These are phyloP conservation scores for Hyphopichia fennica DNA, from an alignment of 1,139 yeast genomes.

Conservation along the genomic window DNA sequence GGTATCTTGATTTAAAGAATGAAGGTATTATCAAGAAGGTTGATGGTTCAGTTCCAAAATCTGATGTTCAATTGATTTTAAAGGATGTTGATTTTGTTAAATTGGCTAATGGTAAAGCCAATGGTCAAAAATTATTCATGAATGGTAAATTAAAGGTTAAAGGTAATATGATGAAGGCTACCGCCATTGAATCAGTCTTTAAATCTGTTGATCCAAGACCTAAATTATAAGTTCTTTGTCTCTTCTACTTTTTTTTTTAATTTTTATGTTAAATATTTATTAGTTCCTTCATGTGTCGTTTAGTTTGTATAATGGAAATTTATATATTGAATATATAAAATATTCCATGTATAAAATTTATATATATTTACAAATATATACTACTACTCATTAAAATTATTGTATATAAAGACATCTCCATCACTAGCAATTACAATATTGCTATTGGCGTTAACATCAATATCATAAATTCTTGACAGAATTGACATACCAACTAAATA, in stretches of 20 bases:
- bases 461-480: conserved; percentile 14
- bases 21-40: conserved; percentile 56
- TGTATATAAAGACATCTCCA: neutral
- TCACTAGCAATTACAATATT: neutral
- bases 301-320: too few relatives aligned
- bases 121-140: conserved; percentile 84
- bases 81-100: conserved; percentile 66
- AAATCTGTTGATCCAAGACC: conserved; percentile 62
- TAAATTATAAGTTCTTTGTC: conserved; percentile 31
- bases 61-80: conserved; percentile 67
- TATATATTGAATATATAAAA: too few relatives aligned
- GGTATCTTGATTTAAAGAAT: conserved; percentile 73
- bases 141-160: conserved; percentile 80
- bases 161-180: conserved; percentile 90
- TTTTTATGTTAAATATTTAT: neutral
- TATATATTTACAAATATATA: neutral
- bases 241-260: neutral
- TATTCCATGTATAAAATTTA: neutral
- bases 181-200: conserved; percentile 71
- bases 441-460: conserved; percentile 3
- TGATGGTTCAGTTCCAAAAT: conserved; percentile 46
- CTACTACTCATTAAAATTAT: too few relatives aligned
- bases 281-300: too few relatives aligned
- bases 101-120: conserved; percentile 74
- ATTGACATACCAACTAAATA: conserved; percentile 25